Conservation (phyloP, 805 yeast genomes). For the Starmera quercuum region DNA sequence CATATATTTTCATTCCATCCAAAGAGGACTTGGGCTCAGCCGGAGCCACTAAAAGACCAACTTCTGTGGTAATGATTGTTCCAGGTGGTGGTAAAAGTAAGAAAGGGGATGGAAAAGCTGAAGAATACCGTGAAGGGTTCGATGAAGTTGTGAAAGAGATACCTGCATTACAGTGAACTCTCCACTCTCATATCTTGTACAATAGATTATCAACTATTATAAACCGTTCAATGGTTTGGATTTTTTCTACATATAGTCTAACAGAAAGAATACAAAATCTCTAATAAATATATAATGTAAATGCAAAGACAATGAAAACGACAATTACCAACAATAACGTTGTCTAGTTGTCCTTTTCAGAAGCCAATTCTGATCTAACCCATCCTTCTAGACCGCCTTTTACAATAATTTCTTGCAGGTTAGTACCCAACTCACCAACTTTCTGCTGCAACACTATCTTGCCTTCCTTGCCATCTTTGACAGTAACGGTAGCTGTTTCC, state of each 20-base stretch:
- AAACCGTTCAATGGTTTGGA: no score
- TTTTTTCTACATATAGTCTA: no score
- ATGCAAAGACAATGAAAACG: no score
- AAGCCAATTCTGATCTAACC: slow-evolving; percentile 68
- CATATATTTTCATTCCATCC: slow-evolving; percentile 90
- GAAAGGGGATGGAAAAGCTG: slow-evolving; percentile 59
- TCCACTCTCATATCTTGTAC: not conserved
- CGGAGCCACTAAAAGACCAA: slow-evolving; percentile 98
- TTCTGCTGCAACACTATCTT: slow-evolving; percentile 66
- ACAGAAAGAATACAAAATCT: no score
- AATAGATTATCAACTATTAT: no score
- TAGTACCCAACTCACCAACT: slow-evolving; percentile 94
- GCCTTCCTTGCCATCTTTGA: slow-evolving; percentile 51
- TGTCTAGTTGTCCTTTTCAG: no score
- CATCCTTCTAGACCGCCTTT: slow-evolving; percentile 98
- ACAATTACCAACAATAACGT: no score
- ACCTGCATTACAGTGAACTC: slow-evolving; percentile 22
- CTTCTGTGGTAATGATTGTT: slow-evolving; percentile 93
- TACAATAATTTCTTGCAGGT: slow-evolving; percentile 92
- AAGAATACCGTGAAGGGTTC: slow-evolving; percentile 84
- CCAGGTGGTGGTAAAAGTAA: slow-evolving; percentile 91
- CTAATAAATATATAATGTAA: no score
- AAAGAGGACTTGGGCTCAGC: slow-evolving; percentile 98
- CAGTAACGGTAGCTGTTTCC: slow-evolving; percentile 71
- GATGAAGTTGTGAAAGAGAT: slow-evolving; percentile 95